phyloP scores from a whole-genome alignment of 2,329 filamentous ascomycete genomes.

The Phialophora macrospora region DNA sequence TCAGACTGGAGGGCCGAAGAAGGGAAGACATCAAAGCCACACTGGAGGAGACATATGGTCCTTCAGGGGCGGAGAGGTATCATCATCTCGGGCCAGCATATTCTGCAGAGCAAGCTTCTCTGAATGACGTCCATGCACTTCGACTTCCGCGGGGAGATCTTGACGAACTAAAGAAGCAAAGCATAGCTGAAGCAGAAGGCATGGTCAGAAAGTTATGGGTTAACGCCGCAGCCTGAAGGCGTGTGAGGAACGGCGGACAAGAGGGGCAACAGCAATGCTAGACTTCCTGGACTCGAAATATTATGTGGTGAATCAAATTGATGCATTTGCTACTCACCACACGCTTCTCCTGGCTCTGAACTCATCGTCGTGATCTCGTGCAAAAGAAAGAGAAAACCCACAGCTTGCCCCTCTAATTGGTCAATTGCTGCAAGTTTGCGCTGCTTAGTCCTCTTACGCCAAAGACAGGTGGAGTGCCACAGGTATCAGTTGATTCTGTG shows the following conservation, averaged over 20 bases:
- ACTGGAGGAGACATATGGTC: conserved; percentile 23
- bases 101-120: conserved; percentile 20
- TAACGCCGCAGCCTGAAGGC: conserved; percentile 14
- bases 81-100: conserved; percentile 30
- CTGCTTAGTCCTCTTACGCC: neutral
- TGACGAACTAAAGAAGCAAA: conserved; percentile 12
- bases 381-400: neutral
- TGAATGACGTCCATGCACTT: conserved; percentile 28
- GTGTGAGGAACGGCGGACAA: neutral
- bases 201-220: conserved; percentile 24
- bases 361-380: neutral
- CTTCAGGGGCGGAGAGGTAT: conserved; percentile 18
- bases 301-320: neutral
- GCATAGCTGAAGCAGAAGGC: conserved; percentile 14
- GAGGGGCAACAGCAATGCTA: neutral
- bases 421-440: neutral
- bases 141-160: neutral
- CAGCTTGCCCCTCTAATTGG: neutral
- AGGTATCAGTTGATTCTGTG: neutral
- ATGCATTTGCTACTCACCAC: neutral
- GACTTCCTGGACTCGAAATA: neutral
- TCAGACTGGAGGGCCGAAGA: conserved; percentile 24
- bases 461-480: neutral
- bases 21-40: conserved; percentile 21
- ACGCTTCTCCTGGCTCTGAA: neutral